Base-by-base conservation (phyloP, 805 yeast genomes). In the Tetrapisispora nanseiensis region DNA sequence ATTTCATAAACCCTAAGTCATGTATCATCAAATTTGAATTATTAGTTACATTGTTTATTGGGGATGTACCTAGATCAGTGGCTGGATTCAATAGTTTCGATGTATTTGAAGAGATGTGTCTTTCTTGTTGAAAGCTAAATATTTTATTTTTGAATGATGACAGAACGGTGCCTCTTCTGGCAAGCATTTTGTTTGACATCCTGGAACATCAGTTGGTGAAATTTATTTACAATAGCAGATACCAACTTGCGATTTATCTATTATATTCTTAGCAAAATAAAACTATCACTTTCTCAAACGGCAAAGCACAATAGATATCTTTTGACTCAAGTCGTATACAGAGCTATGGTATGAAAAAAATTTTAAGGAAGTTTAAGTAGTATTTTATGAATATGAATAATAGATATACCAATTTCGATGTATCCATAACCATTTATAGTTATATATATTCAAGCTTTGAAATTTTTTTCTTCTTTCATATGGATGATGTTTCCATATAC, bases 1-100 rank as follows among this genome's bases (percentile, higher is more conserved):
- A 44, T 30, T 46, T 49, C 23, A 39, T 18, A 37, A 49, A 49
- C n/a, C 50, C 50, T 11, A 49, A 38, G 36, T 49, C 52, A 18
- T 16, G 30, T 3, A 40, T 34, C 29, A 29, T 34, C 37, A 37
- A 26, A 33, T 27, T 19, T 27, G 24, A 42, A 36, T 18, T 34
- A 13, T n/a, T 41, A 30, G 4, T 30, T 22, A 18, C 30, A 27
- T 23, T 21, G 26, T 24, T 35, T 9, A 35, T 24, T 18, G 16
- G n/a, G 10, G 23, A 11, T 6, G 7, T 13, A 4, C 26, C 38
- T 11, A 40, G 24, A n/a, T 48, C 47, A 9, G 41, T 24, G 1
- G 37, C 47, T 19, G 50, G 46, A 23, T 37, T 40, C 10, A 35
- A 29, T 19, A 50, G 39, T 21, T 33, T 44, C 9, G 49, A 43